Percentiles rank a stretch among this genome's conserved stretches.
Conservation (phyloP, 768 basidiomycete species). For the Suillus weaverae region DNA sequence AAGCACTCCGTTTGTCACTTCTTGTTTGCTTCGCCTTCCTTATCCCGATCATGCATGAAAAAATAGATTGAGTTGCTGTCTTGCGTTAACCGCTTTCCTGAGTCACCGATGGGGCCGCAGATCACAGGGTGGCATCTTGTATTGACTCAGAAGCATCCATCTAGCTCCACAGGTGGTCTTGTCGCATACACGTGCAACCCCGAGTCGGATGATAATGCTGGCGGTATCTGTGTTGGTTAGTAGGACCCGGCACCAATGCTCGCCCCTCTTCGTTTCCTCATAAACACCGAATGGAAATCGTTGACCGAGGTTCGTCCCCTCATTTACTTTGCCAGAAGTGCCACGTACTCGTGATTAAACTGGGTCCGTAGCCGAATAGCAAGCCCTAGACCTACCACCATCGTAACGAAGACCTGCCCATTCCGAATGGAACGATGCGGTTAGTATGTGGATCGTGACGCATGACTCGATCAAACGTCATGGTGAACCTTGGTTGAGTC, state of each 20-base stretch:
- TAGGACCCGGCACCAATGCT: neutral
- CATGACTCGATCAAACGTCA: neutral
- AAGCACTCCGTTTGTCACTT: neutral
- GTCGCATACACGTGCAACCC: neutral
- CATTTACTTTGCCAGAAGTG: neutral
- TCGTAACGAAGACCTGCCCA: neutral
- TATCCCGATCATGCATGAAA: neutral
- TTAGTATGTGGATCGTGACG: neutral
- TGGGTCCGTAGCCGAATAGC: neutral
- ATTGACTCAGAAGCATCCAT: neutral
- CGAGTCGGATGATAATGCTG: neutral
- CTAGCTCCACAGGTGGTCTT: neutral
- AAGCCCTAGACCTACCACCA: neutral
- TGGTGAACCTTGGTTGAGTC: neutral
- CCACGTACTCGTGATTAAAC: neutral
- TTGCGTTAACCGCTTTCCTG: neutral
- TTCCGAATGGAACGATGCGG: neutral
- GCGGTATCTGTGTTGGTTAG: conserved; percentile 3
- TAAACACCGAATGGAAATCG: conserved; percentile 5
- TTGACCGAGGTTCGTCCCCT: neutral
- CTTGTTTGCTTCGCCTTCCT: neutral
- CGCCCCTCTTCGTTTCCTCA: conserved; percentile 4
- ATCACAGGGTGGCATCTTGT: neutral
- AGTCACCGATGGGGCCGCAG: neutral
- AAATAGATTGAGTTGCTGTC: conserved; percentile 1